phyloP scores from a whole-genome alignment of 2,329 filamentous ascomycete species.

The Pestalotiopsis sp. region DNA sequence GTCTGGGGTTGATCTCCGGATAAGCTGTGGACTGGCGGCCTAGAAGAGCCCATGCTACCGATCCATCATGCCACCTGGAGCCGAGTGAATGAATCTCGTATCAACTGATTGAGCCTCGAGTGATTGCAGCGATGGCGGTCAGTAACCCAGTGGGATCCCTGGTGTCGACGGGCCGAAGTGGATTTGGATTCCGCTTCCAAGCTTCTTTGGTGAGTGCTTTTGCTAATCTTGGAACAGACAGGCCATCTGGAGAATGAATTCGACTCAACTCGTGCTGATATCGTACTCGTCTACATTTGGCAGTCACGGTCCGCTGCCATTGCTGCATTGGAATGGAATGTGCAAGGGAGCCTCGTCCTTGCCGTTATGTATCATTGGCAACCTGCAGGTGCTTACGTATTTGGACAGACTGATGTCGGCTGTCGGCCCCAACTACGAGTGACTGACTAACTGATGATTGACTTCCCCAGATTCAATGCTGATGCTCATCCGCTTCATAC shows the following conservation, averaged over 20 bases:
- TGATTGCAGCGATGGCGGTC: background rate
- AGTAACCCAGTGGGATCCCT: background rate
- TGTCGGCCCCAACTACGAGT: background rate
- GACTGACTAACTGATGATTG: background rate
- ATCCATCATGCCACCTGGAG: background rate
- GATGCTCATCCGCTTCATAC: background rate
- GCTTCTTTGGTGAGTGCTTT: background rate
- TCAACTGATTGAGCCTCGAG: background rate
- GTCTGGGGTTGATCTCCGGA: constrained; percentile 5
- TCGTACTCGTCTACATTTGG: background rate
- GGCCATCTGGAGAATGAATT: no score
- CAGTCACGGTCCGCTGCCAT: background rate
- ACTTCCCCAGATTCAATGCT: background rate
- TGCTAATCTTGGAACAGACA: background rate
- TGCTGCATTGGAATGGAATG: background rate
- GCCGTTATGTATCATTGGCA: background rate
- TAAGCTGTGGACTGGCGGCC: constrained; percentile 2
- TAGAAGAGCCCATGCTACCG: background rate
- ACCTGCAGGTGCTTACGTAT: background rate
- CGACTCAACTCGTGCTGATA: background rate
- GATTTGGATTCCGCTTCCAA: background rate
- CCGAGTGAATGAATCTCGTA: background rate
- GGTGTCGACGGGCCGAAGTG: background rate
- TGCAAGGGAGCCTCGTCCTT: background rate
- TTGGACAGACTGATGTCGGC: background rate